These are phyloP conservation scores for Aspergillus unguis DNA, from an alignment of 2,329 filamentous ascomycete genomes.

Conservation along the genomic window DNA sequence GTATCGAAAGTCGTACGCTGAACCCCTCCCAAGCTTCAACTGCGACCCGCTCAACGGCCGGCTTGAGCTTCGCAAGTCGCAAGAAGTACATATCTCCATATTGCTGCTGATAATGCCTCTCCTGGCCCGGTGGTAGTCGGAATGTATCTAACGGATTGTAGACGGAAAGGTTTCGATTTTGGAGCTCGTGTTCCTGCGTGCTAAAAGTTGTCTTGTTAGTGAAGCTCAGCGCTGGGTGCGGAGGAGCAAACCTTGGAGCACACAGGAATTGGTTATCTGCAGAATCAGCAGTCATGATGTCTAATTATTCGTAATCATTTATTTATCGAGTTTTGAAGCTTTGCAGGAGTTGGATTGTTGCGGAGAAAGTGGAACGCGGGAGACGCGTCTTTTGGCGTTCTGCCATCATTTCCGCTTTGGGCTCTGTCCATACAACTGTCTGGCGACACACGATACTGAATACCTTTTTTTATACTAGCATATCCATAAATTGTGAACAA, in stretches of 20 bases:
- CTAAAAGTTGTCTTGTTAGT: conserved; percentile 15
- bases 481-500: too few relatives aligned
- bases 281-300: conserved; percentile 18
- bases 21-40: conserved; percentile 72
- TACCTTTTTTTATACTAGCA: neutral
- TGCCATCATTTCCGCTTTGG: conserved; percentile 22
- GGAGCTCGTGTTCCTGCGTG: conserved; percentile 37
- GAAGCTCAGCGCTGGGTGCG: neutral
- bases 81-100: conserved; percentile 98
- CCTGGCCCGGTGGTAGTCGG: conserved; percentile 60
- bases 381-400: conserved; percentile 28
- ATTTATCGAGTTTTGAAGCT: too few relatives aligned
- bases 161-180: conserved; percentile 54
- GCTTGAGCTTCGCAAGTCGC: conserved; percentile 81
- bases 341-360: neutral
- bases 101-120: conserved; percentile 82
- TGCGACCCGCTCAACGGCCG: conserved; percentile 72
- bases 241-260: conserved; percentile 26
- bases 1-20: conserved; percentile 43
- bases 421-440: neutral
- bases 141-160: conserved; percentile 79
- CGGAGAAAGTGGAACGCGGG: conserved; percentile 16
- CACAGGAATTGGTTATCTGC: conserved; percentile 26
- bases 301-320: neutral
- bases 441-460: neutral